A percentile compares a stretch with the other conserved stretches of the same genome.
Evolutionary conservation across 345 rosid species (phyloP).

Genomic region (Stellera chamaejasme): DNA sequence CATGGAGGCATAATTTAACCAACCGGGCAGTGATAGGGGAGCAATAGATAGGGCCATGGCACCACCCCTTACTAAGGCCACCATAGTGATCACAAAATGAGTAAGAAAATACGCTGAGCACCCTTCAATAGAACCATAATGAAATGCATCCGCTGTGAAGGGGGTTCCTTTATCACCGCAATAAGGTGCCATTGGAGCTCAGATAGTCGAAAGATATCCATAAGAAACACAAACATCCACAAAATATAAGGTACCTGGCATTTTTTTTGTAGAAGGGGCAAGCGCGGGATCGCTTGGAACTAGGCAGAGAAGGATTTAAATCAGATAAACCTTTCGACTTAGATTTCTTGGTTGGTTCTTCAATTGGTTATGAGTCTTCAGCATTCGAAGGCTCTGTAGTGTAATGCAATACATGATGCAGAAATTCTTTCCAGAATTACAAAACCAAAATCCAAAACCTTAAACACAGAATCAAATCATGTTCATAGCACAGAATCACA

Average conservation of each 20-base stretch:
- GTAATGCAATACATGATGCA: too few species aligned
- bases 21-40: constrained; percentile 61
- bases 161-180: constrained; percentile 41
- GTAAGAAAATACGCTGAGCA: constrained; percentile 73
- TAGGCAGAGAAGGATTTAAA: neutral
- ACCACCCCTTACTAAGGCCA: constrained; percentile 67
- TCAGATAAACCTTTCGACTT: neutral
- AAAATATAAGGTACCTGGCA: constrained; percentile 38
- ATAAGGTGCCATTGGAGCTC: neutral
- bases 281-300: constrained; percentile 21
- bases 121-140: constrained; percentile 50
- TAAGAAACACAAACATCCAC: neutral
- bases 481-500: too few species aligned
- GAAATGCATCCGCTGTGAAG: constrained; percentile 75
- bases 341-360: neutral
- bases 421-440: too few species aligned
- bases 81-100: constrained; percentile 74
- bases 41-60: constrained; percentile 67
- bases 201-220: neutral
- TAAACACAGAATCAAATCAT: too few species aligned
- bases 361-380: constrained; percentile 8
- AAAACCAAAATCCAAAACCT: too few species aligned
- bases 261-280: constrained; percentile 80
- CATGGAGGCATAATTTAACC: constrained; percentile 46
- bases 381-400: too few species aligned